Evolutionary conservation across 2,329 filamentous ascomycete species (phyloP).

Genomic region (Magnaporthiopsis incrustans): DNA sequence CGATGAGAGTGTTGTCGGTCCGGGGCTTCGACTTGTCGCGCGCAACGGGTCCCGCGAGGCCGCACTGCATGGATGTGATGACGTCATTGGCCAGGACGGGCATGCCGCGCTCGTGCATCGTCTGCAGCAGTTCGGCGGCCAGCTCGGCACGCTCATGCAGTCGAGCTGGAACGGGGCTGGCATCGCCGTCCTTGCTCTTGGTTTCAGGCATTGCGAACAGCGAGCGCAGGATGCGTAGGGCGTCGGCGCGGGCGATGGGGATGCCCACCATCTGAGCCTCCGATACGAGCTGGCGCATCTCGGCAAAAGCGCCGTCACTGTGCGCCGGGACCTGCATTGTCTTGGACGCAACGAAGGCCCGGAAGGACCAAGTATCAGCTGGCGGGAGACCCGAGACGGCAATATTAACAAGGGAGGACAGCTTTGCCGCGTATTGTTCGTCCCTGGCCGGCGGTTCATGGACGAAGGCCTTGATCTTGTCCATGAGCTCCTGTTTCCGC

Average conservation of each 20-base stretch:
- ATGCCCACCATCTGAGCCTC: conserved; percentile 32
- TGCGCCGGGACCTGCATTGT: conserved; percentile 13
- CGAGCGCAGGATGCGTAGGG: conserved; percentile 28
- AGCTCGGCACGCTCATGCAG: conserved; percentile 26
- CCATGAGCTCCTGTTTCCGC: neutral
- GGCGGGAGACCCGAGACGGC: conserved; percentile 21
- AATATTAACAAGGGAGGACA: conserved; percentile 7
- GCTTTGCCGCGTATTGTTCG: neutral
- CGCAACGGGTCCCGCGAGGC: conserved; percentile 17
- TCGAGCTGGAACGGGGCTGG: conserved; percentile 14
- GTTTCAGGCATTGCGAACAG: conserved; percentile 22
- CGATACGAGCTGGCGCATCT: conserved; percentile 21
- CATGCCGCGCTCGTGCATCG: conserved; percentile 37
- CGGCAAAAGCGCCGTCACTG: conserved; percentile 6
- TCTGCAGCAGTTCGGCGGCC: conserved; percentile 34
- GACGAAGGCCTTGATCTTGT: conserved; percentile 1
- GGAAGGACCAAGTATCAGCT: conserved; percentile 21
- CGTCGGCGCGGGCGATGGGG: conserved; percentile 25
- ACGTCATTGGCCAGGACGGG: conserved; percentile 36
- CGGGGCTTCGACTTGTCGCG: neutral
- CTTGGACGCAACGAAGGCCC: conserved; percentile 9
- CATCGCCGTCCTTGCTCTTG: conserved; percentile 12
- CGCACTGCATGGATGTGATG: conserved; percentile 40
- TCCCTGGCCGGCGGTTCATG: neutral
- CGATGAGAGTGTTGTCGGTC: conserved; percentile 23